Conservation (phyloP, 2,329 filamentous ascomycete species). For the Alternaria atra region DNA sequence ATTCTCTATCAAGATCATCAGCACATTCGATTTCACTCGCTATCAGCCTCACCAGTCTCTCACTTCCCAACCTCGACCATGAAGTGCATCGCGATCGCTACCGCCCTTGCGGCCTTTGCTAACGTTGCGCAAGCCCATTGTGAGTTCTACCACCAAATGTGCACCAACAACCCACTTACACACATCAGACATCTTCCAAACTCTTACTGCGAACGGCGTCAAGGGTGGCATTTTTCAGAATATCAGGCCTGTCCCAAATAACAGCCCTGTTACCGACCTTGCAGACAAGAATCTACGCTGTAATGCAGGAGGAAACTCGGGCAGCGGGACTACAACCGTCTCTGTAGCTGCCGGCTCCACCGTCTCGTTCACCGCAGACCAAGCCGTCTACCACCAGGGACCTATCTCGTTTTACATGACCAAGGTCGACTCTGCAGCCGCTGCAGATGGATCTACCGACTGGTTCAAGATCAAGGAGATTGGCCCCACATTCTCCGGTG, state of each 20-base stretch:
- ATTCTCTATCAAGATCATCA: constrained; percentile 16
- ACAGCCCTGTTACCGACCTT: constrained; percentile 49
- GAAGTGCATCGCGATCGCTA: constrained; percentile 47
- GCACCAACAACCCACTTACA: constrained; percentile 13
- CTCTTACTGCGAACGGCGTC: constrained; percentile 47
- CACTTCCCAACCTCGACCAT: constrained; percentile 26
- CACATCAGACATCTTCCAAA: constrained; percentile 49
- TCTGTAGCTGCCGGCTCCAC: constrained; percentile 47
- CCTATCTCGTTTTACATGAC: constrained; percentile 51
- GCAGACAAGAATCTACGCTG: constrained; percentile 46
- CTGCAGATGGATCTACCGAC: constrained; percentile 49
- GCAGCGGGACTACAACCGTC: constrained; percentile 43
- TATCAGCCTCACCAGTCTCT: constrained; percentile 13
- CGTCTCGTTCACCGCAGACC: constrained; percentile 49
- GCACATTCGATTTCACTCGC: constrained; percentile 5
- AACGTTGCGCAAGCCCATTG: constrained; percentile 50
- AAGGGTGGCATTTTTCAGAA: constrained; percentile 49
- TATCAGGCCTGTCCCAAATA: constrained; percentile 51
- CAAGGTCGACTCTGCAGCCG: constrained; percentile 45
- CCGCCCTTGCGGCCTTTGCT: constrained; percentile 44
- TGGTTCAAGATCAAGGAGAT: constrained; percentile 55
- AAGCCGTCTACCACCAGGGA: constrained; percentile 52
- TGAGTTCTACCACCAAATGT: constrained; percentile 23
- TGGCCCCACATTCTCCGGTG: constrained; percentile 47
- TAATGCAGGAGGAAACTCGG: constrained; percentile 45